Percentiles rank a stretch among this genome's conserved stretches.
These are phyloP conservation scores for Plectosphaerella plurivora DNA, from an alignment of 2,329 filamentous ascomycete species.

Conservation along the genomic window DNA sequence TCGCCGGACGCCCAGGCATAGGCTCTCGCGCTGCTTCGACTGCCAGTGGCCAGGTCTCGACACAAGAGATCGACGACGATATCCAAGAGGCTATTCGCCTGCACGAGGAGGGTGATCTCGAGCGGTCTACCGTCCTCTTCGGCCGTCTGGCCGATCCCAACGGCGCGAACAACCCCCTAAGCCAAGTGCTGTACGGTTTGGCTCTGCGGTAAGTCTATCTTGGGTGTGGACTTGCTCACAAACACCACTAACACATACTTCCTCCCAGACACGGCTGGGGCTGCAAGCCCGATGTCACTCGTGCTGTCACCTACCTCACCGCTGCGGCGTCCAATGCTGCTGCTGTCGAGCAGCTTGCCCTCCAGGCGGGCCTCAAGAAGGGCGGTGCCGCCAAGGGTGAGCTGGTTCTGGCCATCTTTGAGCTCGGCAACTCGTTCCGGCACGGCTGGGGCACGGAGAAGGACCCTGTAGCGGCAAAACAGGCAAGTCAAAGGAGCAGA, in stretches of 20 bases:
- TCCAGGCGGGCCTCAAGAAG: slow-evolving; percentile 84
- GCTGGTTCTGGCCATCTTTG: slow-evolving; percentile 92
- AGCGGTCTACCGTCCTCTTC: slow-evolving; percentile 80
- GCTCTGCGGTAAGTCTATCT: slow-evolving; percentile 65
- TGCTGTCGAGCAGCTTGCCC: slow-evolving; percentile 76
- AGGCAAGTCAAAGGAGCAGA: slow-evolving; percentile 35
- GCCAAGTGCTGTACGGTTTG: slow-evolving; percentile 92
- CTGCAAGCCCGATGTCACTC: slow-evolving; percentile 64
- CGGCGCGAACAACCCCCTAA: slow-evolving; percentile 86
- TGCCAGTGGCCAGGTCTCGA: slow-evolving; percentile 31
- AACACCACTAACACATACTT: background rate
- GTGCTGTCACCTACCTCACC: slow-evolving; percentile 79
- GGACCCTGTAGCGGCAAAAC: slow-evolving; percentile 79
- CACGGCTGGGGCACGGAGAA: slow-evolving; percentile 89
- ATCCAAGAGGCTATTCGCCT: slow-evolving; percentile 95
- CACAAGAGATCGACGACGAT: slow-evolving; percentile 56
- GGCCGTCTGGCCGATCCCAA: slow-evolving; percentile 75
- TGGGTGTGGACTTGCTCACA: slow-evolving; percentile 4
- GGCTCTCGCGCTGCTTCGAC: background rate
- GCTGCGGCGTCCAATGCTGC: slow-evolving; percentile 89
- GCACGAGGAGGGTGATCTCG: slow-evolving; percentile 79
- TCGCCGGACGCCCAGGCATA: background rate
- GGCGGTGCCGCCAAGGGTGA: slow-evolving; percentile 95
- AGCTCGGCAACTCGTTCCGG: slow-evolving; percentile 88
- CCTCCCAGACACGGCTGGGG: slow-evolving; percentile 83